phyloP scores from a whole-genome alignment of 805 yeast species.

The Maudiozyma bulderi region DNA sequence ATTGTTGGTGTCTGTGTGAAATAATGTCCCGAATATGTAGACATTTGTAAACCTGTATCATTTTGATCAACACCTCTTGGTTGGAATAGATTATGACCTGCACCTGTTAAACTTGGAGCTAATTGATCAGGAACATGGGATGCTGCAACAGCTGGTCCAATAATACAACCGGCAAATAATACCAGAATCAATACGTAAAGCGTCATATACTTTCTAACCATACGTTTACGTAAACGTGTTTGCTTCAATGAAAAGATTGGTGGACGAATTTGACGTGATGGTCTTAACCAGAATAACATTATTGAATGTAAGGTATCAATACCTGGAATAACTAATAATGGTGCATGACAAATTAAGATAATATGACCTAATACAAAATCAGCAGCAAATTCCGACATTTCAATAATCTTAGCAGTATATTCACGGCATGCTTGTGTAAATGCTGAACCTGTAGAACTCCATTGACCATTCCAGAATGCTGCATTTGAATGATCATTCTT shows the following conservation, averaged over 20 bases:
- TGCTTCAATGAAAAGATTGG: slow-evolving; percentile 95
- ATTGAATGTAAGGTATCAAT: slow-evolving; percentile 96
- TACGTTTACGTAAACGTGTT: slow-evolving; percentile 90
- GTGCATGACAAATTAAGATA: slow-evolving; percentile 79
- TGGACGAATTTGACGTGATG: slow-evolving; percentile 91
- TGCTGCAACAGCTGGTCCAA: slow-evolving; percentile 87
- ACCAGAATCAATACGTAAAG: slow-evolving; percentile 63
- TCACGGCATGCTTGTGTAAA: slow-evolving; percentile 93
- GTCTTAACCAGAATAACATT: slow-evolving; percentile 97
- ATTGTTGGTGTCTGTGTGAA: slow-evolving; percentile 44
- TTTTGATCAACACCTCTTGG: slow-evolving; percentile 75
- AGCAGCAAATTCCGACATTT: slow-evolving; percentile 90
- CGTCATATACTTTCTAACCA: slow-evolving; percentile 86
- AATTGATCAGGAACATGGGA: slow-evolving; percentile 35
- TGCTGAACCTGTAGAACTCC: slow-evolving; percentile 93
- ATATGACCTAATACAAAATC: slow-evolving; percentile 91
- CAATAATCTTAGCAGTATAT: slow-evolving; percentile 84
- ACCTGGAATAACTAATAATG: slow-evolving; percentile 73
- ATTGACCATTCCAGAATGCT: slow-evolving; percentile 99
- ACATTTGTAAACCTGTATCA: slow-evolving; percentile 56
- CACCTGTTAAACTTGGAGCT: slow-evolving; percentile 30
- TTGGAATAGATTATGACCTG: slow-evolving; percentile 67
- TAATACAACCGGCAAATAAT: slow-evolving; percentile 64
- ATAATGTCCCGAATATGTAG: slow-evolving; percentile 28
- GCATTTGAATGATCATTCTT: slow-evolving; percentile 90